phyloP scores from a whole-genome alignment of 1,284 basidiomycete species.

The Mycena sp. region DNA sequence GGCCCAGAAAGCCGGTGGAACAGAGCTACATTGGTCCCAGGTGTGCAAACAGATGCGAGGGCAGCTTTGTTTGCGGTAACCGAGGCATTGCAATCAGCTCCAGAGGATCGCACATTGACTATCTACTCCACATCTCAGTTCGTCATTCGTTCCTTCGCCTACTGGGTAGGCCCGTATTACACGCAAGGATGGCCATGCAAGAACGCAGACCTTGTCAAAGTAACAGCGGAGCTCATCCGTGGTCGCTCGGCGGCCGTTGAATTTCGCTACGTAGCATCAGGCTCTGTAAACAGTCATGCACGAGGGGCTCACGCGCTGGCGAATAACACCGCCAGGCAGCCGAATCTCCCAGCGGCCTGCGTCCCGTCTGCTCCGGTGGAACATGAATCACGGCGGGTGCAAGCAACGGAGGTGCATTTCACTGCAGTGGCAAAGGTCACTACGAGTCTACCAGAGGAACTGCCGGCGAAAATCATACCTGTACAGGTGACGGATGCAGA shows the following conservation, averaged over 20 bases:
- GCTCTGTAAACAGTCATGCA: not conserved
- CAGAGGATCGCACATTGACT: not conserved
- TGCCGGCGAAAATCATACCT: not conserved
- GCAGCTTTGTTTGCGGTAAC: not conserved
- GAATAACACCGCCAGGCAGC: not conserved
- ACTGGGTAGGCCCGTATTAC: not conserved
- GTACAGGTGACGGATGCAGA: not conserved
- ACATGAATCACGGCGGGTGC: not conserved
- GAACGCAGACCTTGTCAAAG: conserved; percentile 4
- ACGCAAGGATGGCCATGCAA: conserved; percentile 2
- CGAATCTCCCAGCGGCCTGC: not conserved
- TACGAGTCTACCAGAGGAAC: not conserved
- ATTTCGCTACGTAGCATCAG: not conserved
- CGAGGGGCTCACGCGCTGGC: not conserved
- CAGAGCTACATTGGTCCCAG: too few relatives aligned
- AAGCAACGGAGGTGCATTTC: too few relatives aligned
- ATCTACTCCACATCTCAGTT: not conserved
- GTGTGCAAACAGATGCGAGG: too few relatives aligned
- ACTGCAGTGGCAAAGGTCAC: not conserved
- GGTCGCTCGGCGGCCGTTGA: not conserved
- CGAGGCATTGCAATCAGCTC: not conserved
- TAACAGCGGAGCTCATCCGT: not conserved
- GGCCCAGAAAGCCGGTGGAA: too few relatives aligned
- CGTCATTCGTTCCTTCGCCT: not conserved
- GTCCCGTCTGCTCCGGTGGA: not conserved